Base-by-base conservation (phyloP, 805 yeast genomes). In the Starmerella geochares region DNA sequence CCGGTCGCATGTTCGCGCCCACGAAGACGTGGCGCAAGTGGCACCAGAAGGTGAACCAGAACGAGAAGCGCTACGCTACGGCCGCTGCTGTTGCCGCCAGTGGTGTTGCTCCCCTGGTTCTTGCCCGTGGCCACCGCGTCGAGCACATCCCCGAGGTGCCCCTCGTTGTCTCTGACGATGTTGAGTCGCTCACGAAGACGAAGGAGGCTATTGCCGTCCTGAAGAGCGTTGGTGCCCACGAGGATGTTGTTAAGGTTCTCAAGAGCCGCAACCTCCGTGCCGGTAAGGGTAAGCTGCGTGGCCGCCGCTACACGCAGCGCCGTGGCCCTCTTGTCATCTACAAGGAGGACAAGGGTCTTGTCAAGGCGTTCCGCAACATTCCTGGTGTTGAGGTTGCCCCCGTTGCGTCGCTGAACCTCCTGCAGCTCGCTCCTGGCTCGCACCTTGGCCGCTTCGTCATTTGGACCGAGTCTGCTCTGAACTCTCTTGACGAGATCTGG, bases 1-100 rank as follows among this genome's bases (percentile, higher is more conserved):
- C 96, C 75, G 98, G 98, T 80, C 95, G 98, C 78, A 92, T 92
- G 97, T 92, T 92, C 71, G 96, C 98, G 76, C 98, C 98, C 75
- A 92, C 98, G 76, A 92, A 92, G 83, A 88, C 95, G 76, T 92
- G 98, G 98, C 87, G 98, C 85, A 90, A 82, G 79, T 92, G 98
- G 98, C 94, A 92, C 87, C 94, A 92, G 70, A 92, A 88, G 83
- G 95, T 92, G 71, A 92, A 92, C 95, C 96, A 87, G 77, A 90
- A 90, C 86, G 95, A 92, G 80, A 90, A 90, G 83, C 88, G 97
- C 78, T 92, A 88, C 77, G 98, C 98, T 63, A 90, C 97, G 66
- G 97, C 96, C 70, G 90, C 98, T 64, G 98, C 97, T 68, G 86
- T 92, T 69, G 97, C 98, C 71, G 98, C 98, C 65, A 79, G 97